Evolutionary conservation across 164 flowering plant species (phyloP), one percentile per base, ranked within the genome.

Genomic region (Platanus orientalis): DNA sequence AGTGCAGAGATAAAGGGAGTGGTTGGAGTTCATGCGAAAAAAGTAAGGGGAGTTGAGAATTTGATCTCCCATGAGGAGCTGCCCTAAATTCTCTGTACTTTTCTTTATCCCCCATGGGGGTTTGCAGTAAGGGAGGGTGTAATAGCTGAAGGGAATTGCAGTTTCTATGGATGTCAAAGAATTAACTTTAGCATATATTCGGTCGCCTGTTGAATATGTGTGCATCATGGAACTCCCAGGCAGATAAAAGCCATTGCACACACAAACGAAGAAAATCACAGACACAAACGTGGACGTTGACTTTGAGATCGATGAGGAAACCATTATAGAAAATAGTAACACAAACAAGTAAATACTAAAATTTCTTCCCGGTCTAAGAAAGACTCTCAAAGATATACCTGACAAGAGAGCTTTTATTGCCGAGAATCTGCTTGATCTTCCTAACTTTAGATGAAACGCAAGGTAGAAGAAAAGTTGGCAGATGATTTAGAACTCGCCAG

Each of bases 231-330:
- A 67, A 32, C 65, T 67, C 1, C 65, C 71, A 2, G 71, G 71
- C 29, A 67, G 54, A 24, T 67, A 67, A 67, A 67, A 67, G 45
- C 71, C 71, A 67, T 67, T 24, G 51, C 79, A 72, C 2, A 50
- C 34, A 45, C 51, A 51, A 1, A 65, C 23, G 23, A 64, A 52
- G 7, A 75, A 49, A 51, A 62, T 20, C 58, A 71, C n/a, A 23
- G 19, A 57, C 30, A 67, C 19, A 0, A 60, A 30, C 17, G 24
- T 17, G 19, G 59, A 52, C 7, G 11, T 24, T 6, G 19, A 34
- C 48, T 20, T 44, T n/a, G 65, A 44, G 16, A 45, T 54, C 26
- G 48, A 24, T 13, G 9, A 34, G 57, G 47, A 53, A 66, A 51
- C 57, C 69, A 66, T 66, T 57, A 5, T 14, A 29, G 25, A 42